Evolutionary conservation across 768 basidiomycete species (phyloP), one percentile per base, ranked within the genome.

Genomic region (Crassisporium funariophilum): DNA sequence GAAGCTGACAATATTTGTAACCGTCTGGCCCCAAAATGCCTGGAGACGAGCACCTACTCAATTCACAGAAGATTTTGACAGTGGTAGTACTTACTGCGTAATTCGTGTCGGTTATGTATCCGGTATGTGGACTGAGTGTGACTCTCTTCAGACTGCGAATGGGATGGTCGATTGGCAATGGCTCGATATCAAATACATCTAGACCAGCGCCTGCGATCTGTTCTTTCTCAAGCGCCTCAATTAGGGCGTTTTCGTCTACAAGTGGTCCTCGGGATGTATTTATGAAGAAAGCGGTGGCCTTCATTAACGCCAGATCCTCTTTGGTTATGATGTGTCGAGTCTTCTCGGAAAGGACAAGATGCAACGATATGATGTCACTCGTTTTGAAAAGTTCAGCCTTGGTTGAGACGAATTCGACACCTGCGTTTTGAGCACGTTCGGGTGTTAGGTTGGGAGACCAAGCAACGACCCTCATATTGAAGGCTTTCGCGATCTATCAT

Each of bases 231-330:
- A 86, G 57, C 2, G 68, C 71, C 4, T 78, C 62, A 7, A 86
- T 48, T 24, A 88, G 57, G 0, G 77, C 84, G 0, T 41, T 52
- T 53, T 86, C 84, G 44, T 86, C 78, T 4, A 88, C 75, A 15
- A 88, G 59, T 2, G 82, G 82, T 0, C 86, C 86, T 44, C 85
- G 64, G 2, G 80, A 80, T 1, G 85, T 84, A 56, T 87, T 89
- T 57, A 87, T 74, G 44, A 87, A 68, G 55, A 82, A 72, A 0
- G 83, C 75, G 2, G 77, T 71, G 0, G 74, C 65, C 57, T 83
- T 83, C 76, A 89, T 74, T n/a, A 67, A 54, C 1, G 59, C 67
- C 13, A 86, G 63, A 43, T 84, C 79, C 4, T 63, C 50, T 5
- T 64, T 68, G 3, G 67, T 71, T 38, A 86, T 65, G 21, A 86